Evolutionary conservation across 331 rosid genomes (phyloP).

Genomic region (Erythrophleum ivorense): DNA sequence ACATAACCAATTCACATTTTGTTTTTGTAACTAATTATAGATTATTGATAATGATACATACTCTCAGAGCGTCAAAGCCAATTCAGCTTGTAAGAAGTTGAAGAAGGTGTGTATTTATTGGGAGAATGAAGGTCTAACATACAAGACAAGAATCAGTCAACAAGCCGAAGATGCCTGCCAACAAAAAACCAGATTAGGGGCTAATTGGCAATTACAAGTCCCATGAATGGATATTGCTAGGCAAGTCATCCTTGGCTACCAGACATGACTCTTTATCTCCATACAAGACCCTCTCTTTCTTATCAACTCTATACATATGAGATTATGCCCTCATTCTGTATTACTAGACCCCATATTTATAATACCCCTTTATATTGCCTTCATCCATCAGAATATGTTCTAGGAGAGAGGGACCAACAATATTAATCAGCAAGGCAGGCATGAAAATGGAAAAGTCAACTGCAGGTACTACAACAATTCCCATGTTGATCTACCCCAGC

Average conservation of each 20-base stretch:
- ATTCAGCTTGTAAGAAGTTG: no score
- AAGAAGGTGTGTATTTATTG: no score
- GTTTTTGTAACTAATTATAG: no score
- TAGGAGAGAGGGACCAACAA: conserved; percentile 43
- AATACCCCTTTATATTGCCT: conserved; percentile 9
- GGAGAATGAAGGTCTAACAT: conserved; percentile 65
- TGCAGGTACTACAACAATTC: conserved; percentile 9
- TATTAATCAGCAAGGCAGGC: background rate
- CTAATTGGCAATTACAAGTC: background rate
- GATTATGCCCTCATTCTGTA: background rate
- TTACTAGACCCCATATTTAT: conserved; percentile 43
- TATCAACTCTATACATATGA: background rate
- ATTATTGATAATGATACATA: no score
- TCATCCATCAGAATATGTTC: conserved; percentile 42
- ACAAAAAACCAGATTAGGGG: conserved; percentile 24
- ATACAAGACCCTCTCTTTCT: conserved; percentile 64
- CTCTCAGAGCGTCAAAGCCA: no score
- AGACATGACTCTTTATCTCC: conserved; percentile 62
- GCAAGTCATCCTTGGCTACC: conserved; percentile 84
- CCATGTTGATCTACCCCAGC: conserved; percentile 36
- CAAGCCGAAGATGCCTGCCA: conserved; percentile 54
- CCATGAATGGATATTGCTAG: conserved; percentile 44
- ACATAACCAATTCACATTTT: no score
- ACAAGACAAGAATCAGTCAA: conserved; percentile 65
- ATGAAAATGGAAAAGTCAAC: conserved; percentile 43